Evolutionary conservation across 306 rosid species (phyloP).

Genomic region (Cucurbita moschata): DNA sequence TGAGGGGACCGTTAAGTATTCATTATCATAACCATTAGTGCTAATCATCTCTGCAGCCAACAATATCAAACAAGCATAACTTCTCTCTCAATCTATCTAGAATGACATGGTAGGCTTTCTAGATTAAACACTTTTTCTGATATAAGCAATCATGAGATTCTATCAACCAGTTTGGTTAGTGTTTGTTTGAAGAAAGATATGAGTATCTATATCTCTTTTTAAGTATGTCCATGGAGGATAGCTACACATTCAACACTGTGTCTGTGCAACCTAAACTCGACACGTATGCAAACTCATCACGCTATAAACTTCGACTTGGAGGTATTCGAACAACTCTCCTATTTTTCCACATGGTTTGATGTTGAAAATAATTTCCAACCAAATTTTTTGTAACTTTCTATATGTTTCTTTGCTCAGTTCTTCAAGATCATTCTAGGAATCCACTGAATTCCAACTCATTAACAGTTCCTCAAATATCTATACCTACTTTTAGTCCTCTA

Average conservation of each 20-base stretch:
- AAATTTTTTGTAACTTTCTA: constrained; percentile 66
- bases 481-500: constrained; percentile 16
- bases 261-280: constrained; percentile 17
- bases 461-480: constrained; percentile 21
- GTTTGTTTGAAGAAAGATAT: background rate
- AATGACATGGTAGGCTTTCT: background rate
- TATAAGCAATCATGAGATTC: constrained; percentile 1
- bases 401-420: constrained; percentile 47
- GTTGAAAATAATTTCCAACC: constrained; percentile 76
- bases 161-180: background rate
- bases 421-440: constrained; percentile 35
- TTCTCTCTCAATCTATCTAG: constrained; percentile 5
- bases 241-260: background rate
- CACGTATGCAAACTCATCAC: constrained; percentile 16
- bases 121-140: background rate
- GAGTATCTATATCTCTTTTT: background rate
- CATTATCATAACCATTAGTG: background rate
- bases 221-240: background rate
- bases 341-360: constrained; percentile 47
- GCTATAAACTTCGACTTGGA: constrained; percentile 14
- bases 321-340: constrained; percentile 26
- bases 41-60: constrained; percentile 8
- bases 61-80: constrained; percentile 3
- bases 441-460: constrained; percentile 36
- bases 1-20: constrained; percentile 1